Conservation (phyloP, 139 green algal genomes). For the Pleodorina starrii region DNA sequence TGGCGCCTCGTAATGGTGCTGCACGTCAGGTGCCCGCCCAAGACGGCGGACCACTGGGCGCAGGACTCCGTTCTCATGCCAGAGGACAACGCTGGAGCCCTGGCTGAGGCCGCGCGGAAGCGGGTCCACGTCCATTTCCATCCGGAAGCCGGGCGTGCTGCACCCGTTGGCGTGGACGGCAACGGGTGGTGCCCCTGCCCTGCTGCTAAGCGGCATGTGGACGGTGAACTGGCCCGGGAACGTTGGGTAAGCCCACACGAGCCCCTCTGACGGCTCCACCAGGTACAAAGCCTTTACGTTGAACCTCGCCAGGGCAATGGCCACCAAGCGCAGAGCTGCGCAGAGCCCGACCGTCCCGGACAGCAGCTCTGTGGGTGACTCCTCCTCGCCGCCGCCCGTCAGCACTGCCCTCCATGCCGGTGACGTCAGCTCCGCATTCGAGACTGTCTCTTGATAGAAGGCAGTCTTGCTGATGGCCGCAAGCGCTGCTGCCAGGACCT, state of each 20-base stretch:
- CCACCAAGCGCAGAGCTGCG: background rate
- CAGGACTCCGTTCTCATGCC: too few relatives aligned
- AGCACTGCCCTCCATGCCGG: constrained; percentile 1
- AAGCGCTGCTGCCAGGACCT: background rate
- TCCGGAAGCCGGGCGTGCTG: too few relatives aligned
- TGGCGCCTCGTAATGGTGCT: too few relatives aligned
- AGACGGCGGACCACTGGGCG: too few relatives aligned
- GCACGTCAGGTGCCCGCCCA: too few relatives aligned
- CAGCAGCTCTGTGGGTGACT: background rate
- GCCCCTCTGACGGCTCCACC: background rate
- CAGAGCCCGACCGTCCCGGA: background rate
- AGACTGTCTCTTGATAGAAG: background rate
- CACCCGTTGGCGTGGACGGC: background rate
- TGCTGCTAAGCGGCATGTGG: background rate
- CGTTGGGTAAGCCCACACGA: background rate
- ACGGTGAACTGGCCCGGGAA: background rate
- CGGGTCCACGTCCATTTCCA: too few relatives aligned
- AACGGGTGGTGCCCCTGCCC: background rate
- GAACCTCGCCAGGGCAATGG: background rate
- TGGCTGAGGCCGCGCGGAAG: too few relatives aligned
- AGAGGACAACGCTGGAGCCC: too few relatives aligned
- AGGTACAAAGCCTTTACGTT: background rate
- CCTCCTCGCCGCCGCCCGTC: background rate
- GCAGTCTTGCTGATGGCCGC: background rate
- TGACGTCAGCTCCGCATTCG: background rate